Base-by-base conservation (phyloP, 805 yeast species). In the Kuraishia capsulata region DNA sequence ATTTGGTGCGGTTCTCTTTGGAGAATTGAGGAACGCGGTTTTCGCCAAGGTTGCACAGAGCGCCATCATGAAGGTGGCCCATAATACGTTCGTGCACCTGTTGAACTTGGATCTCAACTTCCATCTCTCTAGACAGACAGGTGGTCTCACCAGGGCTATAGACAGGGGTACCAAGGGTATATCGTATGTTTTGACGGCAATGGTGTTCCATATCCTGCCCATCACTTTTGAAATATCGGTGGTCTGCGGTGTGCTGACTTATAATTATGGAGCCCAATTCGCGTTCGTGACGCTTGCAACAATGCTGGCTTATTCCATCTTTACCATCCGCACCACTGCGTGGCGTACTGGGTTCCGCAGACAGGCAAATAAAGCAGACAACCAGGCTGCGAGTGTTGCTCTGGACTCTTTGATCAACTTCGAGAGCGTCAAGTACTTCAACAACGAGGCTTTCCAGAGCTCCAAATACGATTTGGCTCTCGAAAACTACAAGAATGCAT, bases 141-240 rank as follows among this genome's bases (percentile, higher is more conserved):
- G 98, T 47, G 97, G 96, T 0, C 61, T 92, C 25, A 90, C 97
- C 0, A 69, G 98, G 44, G 97, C 97, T 2, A 92, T 92, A 51
- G 98, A 92, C 52, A 69, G 98, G 46, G 98, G 98, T 57, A 90
- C 97, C 1, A 90, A 92, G 51, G 98, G 98, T 64, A 90, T 92
- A 39, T 81, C 94, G 10, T 89, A 84, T 50, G 97, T 92, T 4
- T 65, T 92, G 35, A 78, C 85, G 28, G 96, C 97, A 2, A 85
- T 90, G 95, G 96, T 92, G n/a, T 90, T 92, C 65, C 97, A 92
- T 56, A 89, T 92, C 28, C 66, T 90, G 25, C 98, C 98, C 6
- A 83, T 90, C 30, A 71, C 94, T 3, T 83, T 92, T 54, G 98
- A 92, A 57, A 92, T 92, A 38, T 72, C 84, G 3, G 81, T 92